Percentiles rank a stretch among this genome's conserved stretches.
Conservation (phyloP, 2,329 filamentous ascomycete species). For the Nemania bipapillata region DNA sequence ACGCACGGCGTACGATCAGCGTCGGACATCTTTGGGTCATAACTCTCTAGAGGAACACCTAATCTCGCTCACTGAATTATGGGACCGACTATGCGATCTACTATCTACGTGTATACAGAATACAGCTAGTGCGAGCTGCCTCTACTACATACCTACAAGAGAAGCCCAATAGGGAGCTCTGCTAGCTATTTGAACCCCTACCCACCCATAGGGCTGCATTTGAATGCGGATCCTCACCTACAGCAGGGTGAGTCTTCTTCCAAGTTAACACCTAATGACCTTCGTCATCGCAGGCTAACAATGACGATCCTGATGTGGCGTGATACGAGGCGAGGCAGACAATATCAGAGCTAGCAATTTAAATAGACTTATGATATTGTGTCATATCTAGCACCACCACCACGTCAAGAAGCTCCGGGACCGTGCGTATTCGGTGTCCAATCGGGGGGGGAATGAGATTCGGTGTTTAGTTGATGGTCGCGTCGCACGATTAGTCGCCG, state of each 20-base stretch:
- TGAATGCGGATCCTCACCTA: slow-evolving; percentile 7
- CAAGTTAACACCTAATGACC: neutral
- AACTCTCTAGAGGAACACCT: slow-evolving; percentile 1
- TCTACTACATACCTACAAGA: slow-evolving; percentile 7
- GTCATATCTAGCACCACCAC: neutral
- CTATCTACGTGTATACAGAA: neutral
- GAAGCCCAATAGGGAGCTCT: slow-evolving; percentile 1
- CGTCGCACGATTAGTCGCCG: slow-evolving; percentile 19
- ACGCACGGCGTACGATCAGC: neutral
- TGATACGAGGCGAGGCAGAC: neutral
- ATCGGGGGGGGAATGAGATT: neutral
- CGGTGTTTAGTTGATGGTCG: slow-evolving; percentile 2
- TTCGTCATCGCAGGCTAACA: too few species aligned
- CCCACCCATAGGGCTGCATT: slow-evolving; percentile 22
- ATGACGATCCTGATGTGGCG: neutral
- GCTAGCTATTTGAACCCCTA: neutral
- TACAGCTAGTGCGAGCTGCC: neutral
- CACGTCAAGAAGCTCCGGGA: neutral
- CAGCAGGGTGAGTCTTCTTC: neutral
- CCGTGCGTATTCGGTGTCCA: neutral
- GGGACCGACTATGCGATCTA: neutral
- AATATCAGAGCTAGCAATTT: neutral
- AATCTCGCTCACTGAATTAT: neutral
- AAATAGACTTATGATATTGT: neutral
- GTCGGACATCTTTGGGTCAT: neutral